Conservation (phyloP, 305 asterid genomes). For the Caryopteris hybrid region DNA sequence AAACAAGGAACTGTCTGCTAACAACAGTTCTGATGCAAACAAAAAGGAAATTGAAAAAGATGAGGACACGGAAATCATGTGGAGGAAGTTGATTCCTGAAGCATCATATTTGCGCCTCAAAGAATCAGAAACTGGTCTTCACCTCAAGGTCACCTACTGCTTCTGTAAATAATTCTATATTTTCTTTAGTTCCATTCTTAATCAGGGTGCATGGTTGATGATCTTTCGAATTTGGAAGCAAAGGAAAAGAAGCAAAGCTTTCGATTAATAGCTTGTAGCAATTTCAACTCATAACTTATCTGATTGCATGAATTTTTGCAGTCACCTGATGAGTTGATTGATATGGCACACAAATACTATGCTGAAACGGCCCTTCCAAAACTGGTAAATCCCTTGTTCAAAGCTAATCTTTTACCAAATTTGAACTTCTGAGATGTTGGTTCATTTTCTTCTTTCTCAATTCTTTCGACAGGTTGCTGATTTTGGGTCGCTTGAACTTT, state of each 20-base stretch:
- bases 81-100: constrained; percentile 66
- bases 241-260: background rate
- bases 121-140: constrained; percentile 88
- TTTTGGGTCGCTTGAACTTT: constrained; percentile 76
- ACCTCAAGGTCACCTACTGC: constrained; percentile 60
- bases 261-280: constrained; percentile 13
- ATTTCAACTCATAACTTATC: constrained; percentile 25
- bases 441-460: constrained; percentile 14
- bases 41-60: constrained; percentile 55
- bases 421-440: constrained; percentile 16
- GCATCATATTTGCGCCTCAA: constrained; percentile 71
- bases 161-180: constrained; percentile 8
- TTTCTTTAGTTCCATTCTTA: constrained; percentile 9
- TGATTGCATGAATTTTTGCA: constrained; percentile 39
- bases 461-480: constrained; percentile 59
- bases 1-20: constrained; percentile 41
- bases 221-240: background rate
- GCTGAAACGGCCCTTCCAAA: constrained; percentile 83
- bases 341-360: constrained; percentile 76
- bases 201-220: constrained; percentile 8
- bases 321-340: constrained; percentile 81
- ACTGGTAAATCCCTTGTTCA: constrained; percentile 46
- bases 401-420: constrained; percentile 1
- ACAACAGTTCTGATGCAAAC: constrained; percentile 31
- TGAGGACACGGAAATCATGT: constrained; percentile 50